Base-by-base conservation (phyloP, 148 eudicot species). In the Silene conica region DNA sequence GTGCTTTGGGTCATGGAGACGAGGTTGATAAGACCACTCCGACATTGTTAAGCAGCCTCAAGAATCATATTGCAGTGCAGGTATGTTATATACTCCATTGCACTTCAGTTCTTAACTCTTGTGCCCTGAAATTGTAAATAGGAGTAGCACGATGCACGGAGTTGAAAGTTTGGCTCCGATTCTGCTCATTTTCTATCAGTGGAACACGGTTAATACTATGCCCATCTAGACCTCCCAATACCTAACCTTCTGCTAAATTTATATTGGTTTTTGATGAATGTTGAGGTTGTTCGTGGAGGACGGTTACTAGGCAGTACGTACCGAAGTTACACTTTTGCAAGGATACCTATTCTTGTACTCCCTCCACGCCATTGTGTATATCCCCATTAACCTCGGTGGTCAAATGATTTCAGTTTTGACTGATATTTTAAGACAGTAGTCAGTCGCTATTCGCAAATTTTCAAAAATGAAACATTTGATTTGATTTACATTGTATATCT, bases 1-100 rank as follows among this genome's bases (percentile, higher is more conserved):
- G 98, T 63, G 93, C 98, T 62, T 72, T 95, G 75, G 98, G 98
- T 67, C 96, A 92, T 75, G 97, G 92, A 18, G 98, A 95, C 60
- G 98, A 95, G 86, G 84, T 80, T 66, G 97, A 95, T 77, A 92
- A 90, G 90, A 90, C 88, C 61, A 86, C 85, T 80, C 98, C 98
- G 15, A 69, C 79, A 67, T 86, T 77, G 76, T 71, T 95, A 75
- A 80, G 67, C 75, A 79, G 87, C 80, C 75, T 90, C 50, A 77
- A 83, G 83, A 80, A 41, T 76, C 89, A 87, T 71, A 83, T 95
- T 67, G 96, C 93, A 6, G 96, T 95, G 52, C 97, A 94, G 98
- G 98, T 88, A 74, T 59, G 75, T 70, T 66, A 14, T 61, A 48
- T 50, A 50, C 55, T 50, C 52, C 14, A 6, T 48, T 9, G 52